Evolutionary conservation across 306 rosid genomes (phyloP).

Genomic region (Canavalia gladiata): DNA sequence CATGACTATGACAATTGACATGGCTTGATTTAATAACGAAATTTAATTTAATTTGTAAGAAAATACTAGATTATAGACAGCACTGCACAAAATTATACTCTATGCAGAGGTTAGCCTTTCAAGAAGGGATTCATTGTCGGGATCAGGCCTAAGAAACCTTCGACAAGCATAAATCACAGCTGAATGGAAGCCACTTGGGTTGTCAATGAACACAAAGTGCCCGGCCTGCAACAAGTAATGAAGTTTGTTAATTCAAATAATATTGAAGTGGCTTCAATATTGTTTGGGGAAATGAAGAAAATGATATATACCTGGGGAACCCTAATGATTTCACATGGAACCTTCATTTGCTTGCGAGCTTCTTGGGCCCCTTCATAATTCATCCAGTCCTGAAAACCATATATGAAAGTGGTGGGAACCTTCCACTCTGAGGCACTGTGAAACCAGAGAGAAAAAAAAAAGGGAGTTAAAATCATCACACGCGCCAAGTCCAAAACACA

Average conservation of each 20-base stretch:
- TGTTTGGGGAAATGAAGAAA: conserved; percentile 37
- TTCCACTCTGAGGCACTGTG: conserved; percentile 92
- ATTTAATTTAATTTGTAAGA: neutral
- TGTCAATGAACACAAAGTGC: conserved; percentile 91
- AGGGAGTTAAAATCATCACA: conserved; percentile 23
- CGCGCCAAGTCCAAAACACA: neutral
- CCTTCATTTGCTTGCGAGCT: conserved; percentile 89
- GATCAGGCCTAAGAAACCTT: conserved; percentile 70
- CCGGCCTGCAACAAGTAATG: conserved; percentile 72
- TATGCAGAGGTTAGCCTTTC: conserved; percentile 76
- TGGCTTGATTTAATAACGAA: conserved; percentile 35
- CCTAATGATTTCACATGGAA: conserved; percentile 91
- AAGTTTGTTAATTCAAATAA: conserved; percentile 25
- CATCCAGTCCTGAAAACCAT: conserved; percentile 94
- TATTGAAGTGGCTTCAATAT: neutral
- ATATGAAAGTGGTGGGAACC: conserved; percentile 94
- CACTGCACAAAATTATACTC: conserved; percentile 32
- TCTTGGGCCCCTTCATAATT: conserved; percentile 88
- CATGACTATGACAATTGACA: conserved; percentile 4
- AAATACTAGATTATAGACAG: neutral
- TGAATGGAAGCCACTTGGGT: conserved; percentile 78
- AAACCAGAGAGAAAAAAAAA: conserved; percentile 31
- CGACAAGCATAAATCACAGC: conserved; percentile 85
- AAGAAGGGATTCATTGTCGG: conserved; percentile 67
- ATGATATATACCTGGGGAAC: conserved; percentile 77